Evolutionary conservation across 2,329 filamentous ascomycete species (phyloP).

Genomic region (Sarocladiaceae sp.): DNA sequence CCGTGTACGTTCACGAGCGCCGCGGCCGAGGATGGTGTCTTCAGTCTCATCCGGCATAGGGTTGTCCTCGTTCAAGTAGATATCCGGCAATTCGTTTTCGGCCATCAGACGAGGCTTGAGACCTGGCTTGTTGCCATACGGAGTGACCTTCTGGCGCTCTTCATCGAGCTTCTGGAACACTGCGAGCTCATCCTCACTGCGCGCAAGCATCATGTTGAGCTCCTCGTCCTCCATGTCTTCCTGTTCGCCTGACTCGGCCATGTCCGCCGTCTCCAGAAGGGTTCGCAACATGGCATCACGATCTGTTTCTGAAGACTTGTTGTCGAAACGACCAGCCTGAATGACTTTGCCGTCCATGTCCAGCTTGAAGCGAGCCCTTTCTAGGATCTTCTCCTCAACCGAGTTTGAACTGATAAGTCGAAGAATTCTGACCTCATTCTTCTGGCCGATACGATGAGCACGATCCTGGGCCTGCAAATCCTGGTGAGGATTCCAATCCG

Average conservation of each 20-base stretch:
- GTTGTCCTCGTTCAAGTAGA: conserved; percentile 85
- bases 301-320: conserved; percentile 98
- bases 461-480: conserved; percentile 99
- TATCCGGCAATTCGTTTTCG: conserved; percentile 86
- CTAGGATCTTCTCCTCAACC: conserved; percentile 97
- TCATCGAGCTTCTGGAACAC: conserved; percentile 82
- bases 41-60: conserved; percentile 75
- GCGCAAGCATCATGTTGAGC: conserved; percentile 88
- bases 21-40: conserved; percentile 74
- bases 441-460: conserved; percentile 99
- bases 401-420: conserved; percentile 95
- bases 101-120: conserved; percentile 74
- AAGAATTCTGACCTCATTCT: conserved; percentile 97
- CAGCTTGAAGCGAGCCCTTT: conserved; percentile 94
- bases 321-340: conserved; percentile 98
- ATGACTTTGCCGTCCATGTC: conserved; percentile 99
- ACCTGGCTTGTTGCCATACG: conserved; percentile 65
- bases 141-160: conserved; percentile 60
- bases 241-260: conserved; percentile 67
- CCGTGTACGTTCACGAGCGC: conserved; percentile 88
- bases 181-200: conserved; percentile 72
- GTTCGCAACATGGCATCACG: conserved; percentile 95
- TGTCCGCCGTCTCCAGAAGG: conserved; percentile 78
- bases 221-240: conserved; percentile 99
- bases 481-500: conserved; percentile 99